These are phyloP conservation scores for Calonectria hongkongensis DNA, from an alignment of 2,329 filamentous ascomycete genomes.

Conservation along the genomic window DNA sequence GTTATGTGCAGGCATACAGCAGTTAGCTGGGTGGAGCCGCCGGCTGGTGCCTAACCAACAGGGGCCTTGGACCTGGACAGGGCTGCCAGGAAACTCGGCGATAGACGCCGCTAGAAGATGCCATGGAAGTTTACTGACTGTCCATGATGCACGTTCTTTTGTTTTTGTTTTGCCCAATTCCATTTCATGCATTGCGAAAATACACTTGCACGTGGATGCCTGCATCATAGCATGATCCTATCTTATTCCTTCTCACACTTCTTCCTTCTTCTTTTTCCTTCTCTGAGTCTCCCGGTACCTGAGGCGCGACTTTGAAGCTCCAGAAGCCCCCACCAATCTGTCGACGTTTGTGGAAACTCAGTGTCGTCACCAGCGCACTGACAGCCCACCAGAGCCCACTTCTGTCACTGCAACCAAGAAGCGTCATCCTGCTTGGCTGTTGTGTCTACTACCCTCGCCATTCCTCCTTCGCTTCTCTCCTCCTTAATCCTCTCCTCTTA, in stretches of 20 bases:
- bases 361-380: slow-evolving; percentile 50
- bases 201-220: background rate
- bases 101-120: slow-evolving; percentile 40
- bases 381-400: slow-evolving; percentile 44
- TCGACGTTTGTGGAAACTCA: slow-evolving; percentile 49
- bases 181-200: slow-evolving; percentile 17
- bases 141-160: background rate
- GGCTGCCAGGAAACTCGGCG: slow-evolving; percentile 10
- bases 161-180: slow-evolving; percentile 7
- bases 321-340: slow-evolving; percentile 53
- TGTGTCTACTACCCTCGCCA: slow-evolving; percentile 33
- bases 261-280: no score
- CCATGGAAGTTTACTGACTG: slow-evolving; percentile 22
- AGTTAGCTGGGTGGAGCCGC: slow-evolving; percentile 19
- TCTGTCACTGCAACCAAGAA: slow-evolving; percentile 30
- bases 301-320: slow-evolving; percentile 40
- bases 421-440: slow-evolving; percentile 26
- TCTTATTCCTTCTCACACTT: no score
- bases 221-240: background rate
- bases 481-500: background rate
- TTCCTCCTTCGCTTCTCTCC: slow-evolving; percentile 26
- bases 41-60: slow-evolving; percentile 23
- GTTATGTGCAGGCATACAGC: slow-evolving; percentile 9
- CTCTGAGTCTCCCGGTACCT: no score
- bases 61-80: slow-evolving; percentile 12